These are phyloP conservation scores for Fusarium goolgardi DNA, from an alignment of 2,329 filamentous ascomycete species.

Conservation along the genomic window DNA sequence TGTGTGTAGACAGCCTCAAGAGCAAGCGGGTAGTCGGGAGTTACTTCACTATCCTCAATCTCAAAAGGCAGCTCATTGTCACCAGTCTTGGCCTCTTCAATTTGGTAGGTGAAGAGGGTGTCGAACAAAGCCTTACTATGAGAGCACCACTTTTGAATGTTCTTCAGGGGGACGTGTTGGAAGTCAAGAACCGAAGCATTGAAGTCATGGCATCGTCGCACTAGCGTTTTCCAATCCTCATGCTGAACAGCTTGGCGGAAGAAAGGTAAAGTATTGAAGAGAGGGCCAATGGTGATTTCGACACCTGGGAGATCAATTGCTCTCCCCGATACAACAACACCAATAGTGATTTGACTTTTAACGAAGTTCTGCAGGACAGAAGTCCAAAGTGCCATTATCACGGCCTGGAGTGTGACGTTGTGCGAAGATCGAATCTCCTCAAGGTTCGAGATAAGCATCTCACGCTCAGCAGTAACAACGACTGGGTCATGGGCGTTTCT, in stretches of 20 bases:
- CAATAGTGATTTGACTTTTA: conserved; percentile 66
- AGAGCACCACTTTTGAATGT: conserved; percentile 83
- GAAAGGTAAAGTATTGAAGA: conserved; percentile 92
- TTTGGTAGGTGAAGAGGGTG: conserved; percentile 84
- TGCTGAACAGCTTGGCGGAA: conserved; percentile 58
- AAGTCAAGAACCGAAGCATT: conserved; percentile 75
- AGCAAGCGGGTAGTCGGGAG: conserved; percentile 79
- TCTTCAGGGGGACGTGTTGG: conserved; percentile 78
- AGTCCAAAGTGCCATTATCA: conserved; percentile 81
- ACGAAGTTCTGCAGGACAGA: conserved; percentile 67
- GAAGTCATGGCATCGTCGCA: conserved; percentile 75
- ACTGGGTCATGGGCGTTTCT: not conserved
- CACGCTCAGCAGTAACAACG: conserved; percentile 29
- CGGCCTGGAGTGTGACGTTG: conserved; percentile 80
- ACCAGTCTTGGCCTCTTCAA: conserved; percentile 51
- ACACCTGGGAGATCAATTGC: conserved; percentile 74
- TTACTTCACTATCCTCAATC: conserved; percentile 58
- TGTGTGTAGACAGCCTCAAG: conserved; percentile 73
- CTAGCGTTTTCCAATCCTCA: conserved; percentile 69
- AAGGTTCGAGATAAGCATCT: conserved; percentile 57
- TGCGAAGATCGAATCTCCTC: conserved; percentile 67
- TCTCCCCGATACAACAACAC: conserved; percentile 83
- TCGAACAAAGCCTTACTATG: conserved; percentile 76
- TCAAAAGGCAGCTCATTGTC: conserved; percentile 64
- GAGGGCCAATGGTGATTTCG: conserved; percentile 78